phyloP scores from a whole-genome alignment of 106 monocot genomes.

The Dactylorhiza incarnata region DNA sequence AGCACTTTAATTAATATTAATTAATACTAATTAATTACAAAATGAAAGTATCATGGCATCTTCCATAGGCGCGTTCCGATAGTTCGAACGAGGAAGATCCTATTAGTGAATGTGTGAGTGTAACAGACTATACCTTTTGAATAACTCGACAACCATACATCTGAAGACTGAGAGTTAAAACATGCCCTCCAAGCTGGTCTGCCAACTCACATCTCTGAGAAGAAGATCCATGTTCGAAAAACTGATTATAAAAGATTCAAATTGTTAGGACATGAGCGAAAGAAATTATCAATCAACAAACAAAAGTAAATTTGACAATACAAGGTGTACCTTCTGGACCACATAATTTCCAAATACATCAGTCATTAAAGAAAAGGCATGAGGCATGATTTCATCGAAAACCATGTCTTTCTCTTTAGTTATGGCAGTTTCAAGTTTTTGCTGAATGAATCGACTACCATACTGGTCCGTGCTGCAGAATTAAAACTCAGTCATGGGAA shows the following conservation, averaged over 20 bases:
- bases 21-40: no score
- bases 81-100: no score
- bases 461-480: slow-evolving; percentile 62
- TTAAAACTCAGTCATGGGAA: background rate
- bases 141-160: slow-evolving; percentile 84
- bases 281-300: background rate
- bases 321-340: slow-evolving; percentile 53
- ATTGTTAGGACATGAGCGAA: background rate
- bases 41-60: no score
- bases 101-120: no score
- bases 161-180: slow-evolving; percentile 64
- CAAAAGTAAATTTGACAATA: background rate
- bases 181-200: slow-evolving; percentile 43
- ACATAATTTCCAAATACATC: slow-evolving; percentile 95
- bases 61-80: no score
- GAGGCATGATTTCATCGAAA: slow-evolving; percentile 59
- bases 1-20: no score
- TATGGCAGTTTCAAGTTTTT: slow-evolving; percentile 72
- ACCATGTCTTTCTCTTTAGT: slow-evolving; percentile 63
- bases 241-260: slow-evolving; percentile 22
- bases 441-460: slow-evolving; percentile 84
- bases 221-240: slow-evolving; percentile 72
- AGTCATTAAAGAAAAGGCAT: slow-evolving; percentile 55
- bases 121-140: slow-evolving; percentile 38
- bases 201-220: slow-evolving; percentile 62